Evolutionary conservation across 2,329 filamentous ascomycete species (phyloP), one percentile per base, ranked within the genome.

Genomic region (Aphanocladium album): DNA sequence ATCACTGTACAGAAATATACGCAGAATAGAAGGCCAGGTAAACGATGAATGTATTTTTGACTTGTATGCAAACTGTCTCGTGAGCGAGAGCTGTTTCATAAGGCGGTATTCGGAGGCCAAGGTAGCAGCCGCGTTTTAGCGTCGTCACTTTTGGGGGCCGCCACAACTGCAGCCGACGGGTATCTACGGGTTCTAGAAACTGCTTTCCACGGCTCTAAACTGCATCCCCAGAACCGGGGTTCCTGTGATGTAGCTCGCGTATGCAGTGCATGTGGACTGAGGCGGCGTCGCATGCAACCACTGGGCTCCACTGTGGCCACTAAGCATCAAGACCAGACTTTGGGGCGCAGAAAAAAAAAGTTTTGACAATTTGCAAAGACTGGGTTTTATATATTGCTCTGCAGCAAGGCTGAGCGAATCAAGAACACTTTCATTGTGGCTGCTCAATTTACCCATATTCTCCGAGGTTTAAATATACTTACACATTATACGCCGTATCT

Each of bases 301-400:
- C 47, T 9, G 9, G 49, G 56, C 56, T 53, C 57, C 57, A 58
- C 56, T 17, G 6, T 9, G 11, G 56, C 56, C 56, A 59, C 57
- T 59, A 46, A 51, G 25, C 23, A 33, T n/a, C 35, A 51, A 37
- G 47, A 50, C 2, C n/a, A 23, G 39, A 19, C 37, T 49, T 49
- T 58, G 46, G 14, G 30, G 46, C 35, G 37, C 37, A 14, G 5
- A 51, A 39, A 47, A 57, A 51, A 51, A n/a, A 37, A n/a, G 5
- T 23, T 50, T 30, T 30, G 45, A 56, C 27, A n/a, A 56, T 56
- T 47, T 30, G 23, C 37, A 45, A 30, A 25, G 8, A 45, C 21
- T 49, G 23, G 45, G 8, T 49, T 8, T 9, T 23, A 14, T 49
- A 35, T 45, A 57, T 47, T 58, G 14, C 23, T 41, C 47, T 51